Evolutionary conservation across 2,329 filamentous ascomycete genomes (phyloP).

Genomic region (Myotisia sp.): DNA sequence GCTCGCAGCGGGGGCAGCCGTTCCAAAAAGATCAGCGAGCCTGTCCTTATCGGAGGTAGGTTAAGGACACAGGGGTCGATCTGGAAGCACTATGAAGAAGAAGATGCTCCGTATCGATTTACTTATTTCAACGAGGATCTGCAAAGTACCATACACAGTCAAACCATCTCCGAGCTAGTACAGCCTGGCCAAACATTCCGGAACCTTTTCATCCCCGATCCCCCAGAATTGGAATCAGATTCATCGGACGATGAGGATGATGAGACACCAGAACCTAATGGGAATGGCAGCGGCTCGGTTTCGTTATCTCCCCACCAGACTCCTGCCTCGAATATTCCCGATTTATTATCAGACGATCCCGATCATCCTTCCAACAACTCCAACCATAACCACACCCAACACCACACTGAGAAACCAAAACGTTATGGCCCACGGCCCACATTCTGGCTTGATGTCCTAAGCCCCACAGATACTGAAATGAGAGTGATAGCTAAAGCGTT

Average conservation of each 20-base stretch:
- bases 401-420: slow-evolving; percentile 31
- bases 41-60: slow-evolving; percentile 78
- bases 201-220: slow-evolving; percentile 83
- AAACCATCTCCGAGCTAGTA: slow-evolving; percentile 83
- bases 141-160: slow-evolving; percentile 86
- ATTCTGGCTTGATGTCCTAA: slow-evolving; percentile 91
- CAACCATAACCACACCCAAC: slow-evolving; percentile 15
- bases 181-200: slow-evolving; percentile 72
- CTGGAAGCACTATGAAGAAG: slow-evolving; percentile 79
- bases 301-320: slow-evolving; percentile 2
- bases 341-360: slow-evolving; percentile 7
- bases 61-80: slow-evolving; percentile 63
- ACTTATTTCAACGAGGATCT: slow-evolving; percentile 99
- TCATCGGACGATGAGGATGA: slow-evolving; percentile 47
- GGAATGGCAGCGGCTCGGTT: slow-evolving; percentile 4
- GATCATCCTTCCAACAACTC: slow-evolving; percentile 15
- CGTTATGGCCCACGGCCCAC: slow-evolving; percentile 71
- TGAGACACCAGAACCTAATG: slow-evolving; percentile 9
- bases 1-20: slow-evolving; percentile 66
- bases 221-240: slow-evolving; percentile 52
- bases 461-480: slow-evolving; percentile 90
- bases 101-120: slow-evolving; percentile 84
- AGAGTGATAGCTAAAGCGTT: slow-evolving; percentile 83
- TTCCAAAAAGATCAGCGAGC: slow-evolving; percentile 85
- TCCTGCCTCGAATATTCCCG: slow-evolving; percentile 9